A percentile compares a stretch with the other conserved stretches of the same genome.
These are phyloP conservation scores for Amaranthus palmeri DNA, from an alignment of 148 eudicot species.

Conservation along the genomic window DNA sequence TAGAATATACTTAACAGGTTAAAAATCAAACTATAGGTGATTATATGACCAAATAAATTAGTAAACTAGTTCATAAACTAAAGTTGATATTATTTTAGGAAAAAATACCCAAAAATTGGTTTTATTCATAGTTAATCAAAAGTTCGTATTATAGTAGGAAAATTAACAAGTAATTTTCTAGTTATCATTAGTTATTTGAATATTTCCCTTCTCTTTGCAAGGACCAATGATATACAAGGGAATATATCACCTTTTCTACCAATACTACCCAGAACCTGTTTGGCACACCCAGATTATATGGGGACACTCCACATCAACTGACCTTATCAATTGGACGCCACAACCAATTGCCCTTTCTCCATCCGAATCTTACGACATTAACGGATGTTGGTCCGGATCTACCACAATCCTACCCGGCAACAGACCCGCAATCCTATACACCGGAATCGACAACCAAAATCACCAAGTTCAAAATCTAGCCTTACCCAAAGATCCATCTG, in stretches of 20 bases:
- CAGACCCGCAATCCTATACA: constrained; percentile 33
- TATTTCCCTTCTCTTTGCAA: background rate
- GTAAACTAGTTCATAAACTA: too few relatives aligned
- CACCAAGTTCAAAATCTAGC: constrained; percentile 38
- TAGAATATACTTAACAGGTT: too few relatives aligned
- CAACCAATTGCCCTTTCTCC: constrained; percentile 29
- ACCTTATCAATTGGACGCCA: constrained; percentile 37
- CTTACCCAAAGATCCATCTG: constrained; percentile 30
- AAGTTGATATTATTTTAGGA: too few relatives aligned
- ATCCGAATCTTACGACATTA: constrained; percentile 22
- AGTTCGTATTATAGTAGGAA: too few relatives aligned
- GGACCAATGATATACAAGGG: constrained; percentile 43
- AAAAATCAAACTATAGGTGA: too few relatives aligned
- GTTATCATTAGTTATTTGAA: too few relatives aligned
- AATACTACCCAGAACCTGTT: constrained; percentile 32
- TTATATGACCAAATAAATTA: too few relatives aligned
- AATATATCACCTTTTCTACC: constrained; percentile 41
- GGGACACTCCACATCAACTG: constrained; percentile 41
- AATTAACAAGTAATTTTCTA: too few relatives aligned
- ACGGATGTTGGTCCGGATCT: constrained; percentile 44
- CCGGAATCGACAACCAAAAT: constrained; percentile 2
- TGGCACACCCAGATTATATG: constrained; percentile 27
- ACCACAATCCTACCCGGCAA: constrained; percentile 28
- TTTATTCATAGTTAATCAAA: too few relatives aligned
- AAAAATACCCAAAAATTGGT: too few relatives aligned